Conservation (phyloP, 2,329 filamentous ascomycete species). For the Colletotrichum tamarilloi region DNA sequence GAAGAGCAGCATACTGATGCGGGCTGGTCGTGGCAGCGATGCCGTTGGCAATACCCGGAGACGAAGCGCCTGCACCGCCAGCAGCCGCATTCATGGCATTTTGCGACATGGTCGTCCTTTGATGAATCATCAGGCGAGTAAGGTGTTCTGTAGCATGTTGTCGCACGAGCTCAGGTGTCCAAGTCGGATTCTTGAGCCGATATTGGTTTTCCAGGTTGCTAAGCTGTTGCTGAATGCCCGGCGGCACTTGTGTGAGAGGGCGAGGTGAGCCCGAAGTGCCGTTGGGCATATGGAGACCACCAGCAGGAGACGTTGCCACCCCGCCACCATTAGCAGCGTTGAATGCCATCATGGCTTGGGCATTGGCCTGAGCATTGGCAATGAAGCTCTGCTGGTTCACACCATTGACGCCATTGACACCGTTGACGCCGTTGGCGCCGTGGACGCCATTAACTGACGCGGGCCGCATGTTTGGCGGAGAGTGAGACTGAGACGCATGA, state of each 20-base stretch:
- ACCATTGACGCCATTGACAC: constrained; percentile 44
- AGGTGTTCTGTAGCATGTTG: constrained; percentile 64
- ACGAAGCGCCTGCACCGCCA: constrained; percentile 49
- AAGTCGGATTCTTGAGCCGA: constrained; percentile 61
- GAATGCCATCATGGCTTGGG: constrained; percentile 64
- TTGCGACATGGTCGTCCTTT: constrained; percentile 54
- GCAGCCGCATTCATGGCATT: constrained; percentile 67
- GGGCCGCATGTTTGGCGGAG: constrained; percentile 56
- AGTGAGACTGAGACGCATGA: constrained; percentile 47
- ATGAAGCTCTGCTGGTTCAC: constrained; percentile 64
- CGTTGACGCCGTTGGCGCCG: constrained; percentile 33
- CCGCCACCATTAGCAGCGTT: constrained; percentile 55
- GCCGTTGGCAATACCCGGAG: constrained; percentile 58
- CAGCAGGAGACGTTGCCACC: constrained; percentile 56
- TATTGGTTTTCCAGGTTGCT: constrained; percentile 64
- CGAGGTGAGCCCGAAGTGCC: constrained; percentile 58
- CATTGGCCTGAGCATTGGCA: constrained; percentile 63
- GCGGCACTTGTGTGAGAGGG: constrained; percentile 57
- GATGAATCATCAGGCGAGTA: constrained; percentile 59
- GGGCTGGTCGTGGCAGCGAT: constrained; percentile 62
- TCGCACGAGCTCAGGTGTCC: constrained; percentile 61
- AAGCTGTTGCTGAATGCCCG: constrained; percentile 60
- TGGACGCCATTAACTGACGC: constrained; percentile 19
- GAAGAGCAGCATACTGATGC: constrained; percentile 69
- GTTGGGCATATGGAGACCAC: constrained; percentile 58